A percentile compares a stretch with the other conserved stretches of the same genome.
phyloP scores from a whole-genome alignment of 2,329 filamentous ascomycete genomes.

The Ceratocystis huliohia region DNA sequence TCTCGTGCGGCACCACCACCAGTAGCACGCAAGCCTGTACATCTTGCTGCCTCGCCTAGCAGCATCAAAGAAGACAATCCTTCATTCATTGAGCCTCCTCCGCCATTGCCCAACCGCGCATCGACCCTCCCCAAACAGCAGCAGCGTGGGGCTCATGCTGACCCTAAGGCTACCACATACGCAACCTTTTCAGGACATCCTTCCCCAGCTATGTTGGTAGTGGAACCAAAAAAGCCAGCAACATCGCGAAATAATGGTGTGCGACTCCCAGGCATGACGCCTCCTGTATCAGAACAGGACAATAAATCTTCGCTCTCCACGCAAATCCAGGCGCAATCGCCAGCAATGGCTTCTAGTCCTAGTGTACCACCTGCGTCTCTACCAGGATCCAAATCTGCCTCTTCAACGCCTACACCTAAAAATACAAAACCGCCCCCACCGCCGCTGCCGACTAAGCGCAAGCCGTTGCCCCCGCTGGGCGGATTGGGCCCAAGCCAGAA shows the following conservation, averaged over 20 bases:
- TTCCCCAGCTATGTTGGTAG: not conserved
- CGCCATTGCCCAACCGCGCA: not conserved
- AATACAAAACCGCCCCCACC: conserved; percentile 9
- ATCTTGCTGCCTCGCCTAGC: conserved; percentile 31
- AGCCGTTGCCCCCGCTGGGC: conserved; percentile 21
- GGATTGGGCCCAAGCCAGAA: conserved; percentile 7
- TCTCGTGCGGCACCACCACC: conserved; percentile 38
- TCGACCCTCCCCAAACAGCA: not conserved
- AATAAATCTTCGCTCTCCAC: not conserved
- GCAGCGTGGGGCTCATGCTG: not conserved
- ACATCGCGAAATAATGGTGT: conserved; percentile 1
- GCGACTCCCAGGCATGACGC: conserved; percentile 13
- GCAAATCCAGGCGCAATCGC: not conserved
- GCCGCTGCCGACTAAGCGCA: conserved; percentile 23
- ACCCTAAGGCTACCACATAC: not conserved
- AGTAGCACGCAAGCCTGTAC: conserved; percentile 51
- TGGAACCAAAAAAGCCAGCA: not conserved
- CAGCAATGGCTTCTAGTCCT: not conserved
- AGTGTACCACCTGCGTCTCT: too few relatives aligned
- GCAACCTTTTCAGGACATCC: not conserved
- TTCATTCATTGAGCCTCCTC: not conserved
- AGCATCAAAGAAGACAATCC: conserved; percentile 10
- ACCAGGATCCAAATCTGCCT: not conserved
- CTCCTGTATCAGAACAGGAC: not conserved
- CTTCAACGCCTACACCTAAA: not conserved